phyloP scores from a whole-genome alignment of 1,284 basidiomycete species.

The Cutaneotrichosporon spelunceum region DNA sequence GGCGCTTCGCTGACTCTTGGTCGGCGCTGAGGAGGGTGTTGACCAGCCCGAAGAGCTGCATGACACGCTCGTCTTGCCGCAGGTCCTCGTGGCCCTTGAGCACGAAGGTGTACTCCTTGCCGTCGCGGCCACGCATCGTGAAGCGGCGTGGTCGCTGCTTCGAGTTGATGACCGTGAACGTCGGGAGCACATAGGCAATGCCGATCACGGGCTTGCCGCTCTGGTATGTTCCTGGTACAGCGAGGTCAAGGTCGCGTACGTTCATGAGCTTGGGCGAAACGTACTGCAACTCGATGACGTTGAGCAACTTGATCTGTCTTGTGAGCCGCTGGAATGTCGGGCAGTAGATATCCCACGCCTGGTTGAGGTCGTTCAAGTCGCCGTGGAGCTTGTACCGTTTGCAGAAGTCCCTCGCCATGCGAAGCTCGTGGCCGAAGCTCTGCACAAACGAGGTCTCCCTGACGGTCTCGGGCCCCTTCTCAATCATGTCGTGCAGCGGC shows the following conservation, averaged over 20 bases:
- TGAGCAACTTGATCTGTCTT: constrained; percentile 86
- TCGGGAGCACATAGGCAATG: constrained; percentile 79
- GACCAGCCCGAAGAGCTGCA: constrained; percentile 97
- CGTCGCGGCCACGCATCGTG: constrained; percentile 85
- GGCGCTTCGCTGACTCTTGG: constrained; percentile 91
- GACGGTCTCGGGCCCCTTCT: constrained; percentile 85
- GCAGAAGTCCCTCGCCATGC: constrained; percentile 91
- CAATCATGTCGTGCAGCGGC: constrained; percentile 89
- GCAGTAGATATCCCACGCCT: constrained; percentile 99
- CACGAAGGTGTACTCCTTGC: constrained; percentile 86
- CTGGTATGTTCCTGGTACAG: constrained; percentile 95
- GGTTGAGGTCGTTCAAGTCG: constrained; percentile 86
- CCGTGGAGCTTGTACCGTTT: constrained; percentile 80
- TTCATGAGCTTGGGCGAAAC: constrained; percentile 91
- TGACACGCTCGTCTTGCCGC: constrained; percentile 97
- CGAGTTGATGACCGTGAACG: constrained; percentile 90
- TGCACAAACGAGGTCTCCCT: constrained; percentile 95
- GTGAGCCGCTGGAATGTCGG: constrained; percentile 96
- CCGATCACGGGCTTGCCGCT: constrained; percentile 80
- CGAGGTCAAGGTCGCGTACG: constrained; percentile 84
- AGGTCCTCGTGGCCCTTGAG: constrained; percentile 99
- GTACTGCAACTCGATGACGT: constrained; percentile 92
- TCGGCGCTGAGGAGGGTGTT: constrained; percentile 93
- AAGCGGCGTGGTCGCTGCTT: constrained; percentile 94
- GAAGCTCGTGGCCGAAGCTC: constrained; percentile 88